Conservation (phyloP, 2,329 filamentous ascomycete species). For the Penicillium verrucosum region DNA sequence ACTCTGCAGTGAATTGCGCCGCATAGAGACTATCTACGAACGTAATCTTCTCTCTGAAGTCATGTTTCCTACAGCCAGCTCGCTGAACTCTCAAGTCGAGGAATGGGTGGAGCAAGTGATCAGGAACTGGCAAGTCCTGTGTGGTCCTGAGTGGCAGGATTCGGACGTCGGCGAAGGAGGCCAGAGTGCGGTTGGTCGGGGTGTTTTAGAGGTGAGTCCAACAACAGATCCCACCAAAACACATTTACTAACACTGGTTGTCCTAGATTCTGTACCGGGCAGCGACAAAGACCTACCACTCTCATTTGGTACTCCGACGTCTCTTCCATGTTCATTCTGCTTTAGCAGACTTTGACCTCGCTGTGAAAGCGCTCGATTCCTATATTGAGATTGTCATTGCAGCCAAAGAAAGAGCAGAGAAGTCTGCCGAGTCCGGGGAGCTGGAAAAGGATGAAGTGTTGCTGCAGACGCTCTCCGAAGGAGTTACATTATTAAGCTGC, state of each 20-base stretch:
- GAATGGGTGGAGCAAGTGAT: slow-evolving; percentile 75
- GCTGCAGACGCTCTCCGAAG: slow-evolving; percentile 74
- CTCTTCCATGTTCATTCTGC: slow-evolving; percentile 85
- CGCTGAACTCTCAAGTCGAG: slow-evolving; percentile 76
- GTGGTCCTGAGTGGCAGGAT: slow-evolving; percentile 75
- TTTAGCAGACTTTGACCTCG: slow-evolving; percentile 86
- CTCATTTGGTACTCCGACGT: slow-evolving; percentile 78
- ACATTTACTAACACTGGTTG: slow-evolving; percentile 15
- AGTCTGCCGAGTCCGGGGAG: slow-evolving; percentile 60
- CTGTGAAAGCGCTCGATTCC: slow-evolving; percentile 85
- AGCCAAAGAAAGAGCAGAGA: slow-evolving; percentile 78
- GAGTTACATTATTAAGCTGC: slow-evolving; percentile 74
- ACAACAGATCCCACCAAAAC: not conserved
- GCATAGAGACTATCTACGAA: slow-evolving; percentile 77
- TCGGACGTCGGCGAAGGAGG: slow-evolving; percentile 78
- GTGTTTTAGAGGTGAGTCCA: slow-evolving; percentile 64
- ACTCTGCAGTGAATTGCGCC: slow-evolving; percentile 73
- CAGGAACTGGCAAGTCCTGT: slow-evolving; percentile 79
- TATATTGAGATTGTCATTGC: slow-evolving; percentile 86
- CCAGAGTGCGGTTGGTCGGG: slow-evolving; percentile 68
- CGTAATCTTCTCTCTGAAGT: slow-evolving; percentile 72
- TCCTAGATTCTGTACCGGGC: slow-evolving; percentile 76
- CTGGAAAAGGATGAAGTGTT: slow-evolving; percentile 77
- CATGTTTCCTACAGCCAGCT: slow-evolving; percentile 77
- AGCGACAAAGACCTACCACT: slow-evolving; percentile 92